A percentile compares a stretch with the other conserved stretches of the same genome.
Evolutionary conservation across 2,329 filamentous ascomycete species (phyloP).

Genomic region (Teratosphaeria epicoccoides): DNA sequence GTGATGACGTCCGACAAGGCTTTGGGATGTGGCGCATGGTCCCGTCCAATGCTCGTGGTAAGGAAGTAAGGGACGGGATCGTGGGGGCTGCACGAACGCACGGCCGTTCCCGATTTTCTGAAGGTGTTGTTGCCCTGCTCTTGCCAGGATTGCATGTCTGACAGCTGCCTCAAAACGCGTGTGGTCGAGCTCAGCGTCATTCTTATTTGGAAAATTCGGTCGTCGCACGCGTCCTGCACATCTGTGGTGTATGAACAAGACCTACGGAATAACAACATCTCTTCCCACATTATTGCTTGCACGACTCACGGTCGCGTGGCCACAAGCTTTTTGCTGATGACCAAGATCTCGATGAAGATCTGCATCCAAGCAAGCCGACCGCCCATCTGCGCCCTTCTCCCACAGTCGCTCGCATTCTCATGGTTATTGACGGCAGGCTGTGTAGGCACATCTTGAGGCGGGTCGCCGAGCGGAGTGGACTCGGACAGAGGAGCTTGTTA

Average conservation of each 20-base stretch:
- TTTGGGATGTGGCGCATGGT: not conserved
- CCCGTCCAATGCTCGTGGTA: not conserved
- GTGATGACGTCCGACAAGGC: not conserved
- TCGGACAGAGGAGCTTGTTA: not conserved
- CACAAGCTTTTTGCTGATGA: not conserved
- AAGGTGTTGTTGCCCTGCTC: not conserved
- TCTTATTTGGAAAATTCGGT: not conserved
- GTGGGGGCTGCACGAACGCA: not conserved
- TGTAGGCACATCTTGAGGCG: not conserved
- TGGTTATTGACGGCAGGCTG: not conserved
- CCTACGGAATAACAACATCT: not conserved
- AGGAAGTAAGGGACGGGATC: too few species aligned
- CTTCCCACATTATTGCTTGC: not conserved
- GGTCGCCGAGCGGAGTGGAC: not conserved
- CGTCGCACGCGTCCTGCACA: not conserved
- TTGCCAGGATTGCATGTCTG: not conserved
- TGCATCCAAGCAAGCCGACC: not conserved
- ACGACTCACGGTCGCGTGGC: not conserved
- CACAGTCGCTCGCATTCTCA: not conserved
- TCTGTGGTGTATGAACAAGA: not conserved
- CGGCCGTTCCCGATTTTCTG: not conserved
- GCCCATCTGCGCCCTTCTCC: not conserved
- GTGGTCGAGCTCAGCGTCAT: not conserved
- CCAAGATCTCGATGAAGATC: not conserved
- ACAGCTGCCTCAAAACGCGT: not conserved